Conservation (phyloP, 2,329 filamentous ascomycete genomes). For the Rhexocercosporidium sp. region DNA sequence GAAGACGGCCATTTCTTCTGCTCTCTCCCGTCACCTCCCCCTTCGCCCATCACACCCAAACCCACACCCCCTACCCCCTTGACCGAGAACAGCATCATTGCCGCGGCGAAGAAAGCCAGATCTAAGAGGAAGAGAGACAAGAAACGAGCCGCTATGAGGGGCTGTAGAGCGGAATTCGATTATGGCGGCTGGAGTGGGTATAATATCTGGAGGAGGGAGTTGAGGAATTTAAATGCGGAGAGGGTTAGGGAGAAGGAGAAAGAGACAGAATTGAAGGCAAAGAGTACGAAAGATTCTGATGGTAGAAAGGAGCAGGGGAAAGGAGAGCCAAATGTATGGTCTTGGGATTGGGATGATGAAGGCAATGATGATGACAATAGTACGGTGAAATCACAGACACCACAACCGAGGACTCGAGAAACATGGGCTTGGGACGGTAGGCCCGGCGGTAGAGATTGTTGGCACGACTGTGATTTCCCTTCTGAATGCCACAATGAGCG, state of each 20-base stretch:
- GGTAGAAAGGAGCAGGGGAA: not conserved
- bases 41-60: slow-evolving; percentile 13
- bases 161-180: slow-evolving; percentile 32
- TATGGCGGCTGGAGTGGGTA: slow-evolving; percentile 28
- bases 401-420: too few relatives aligned
- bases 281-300: too few relatives aligned
- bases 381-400: too few relatives aligned
- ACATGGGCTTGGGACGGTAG: not conserved
- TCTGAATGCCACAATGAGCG: slow-evolving; percentile 29
- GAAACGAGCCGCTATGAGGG: not conserved
- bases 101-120: not conserved
- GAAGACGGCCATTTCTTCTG: slow-evolving; percentile 39
- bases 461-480: slow-evolving; percentile 33
- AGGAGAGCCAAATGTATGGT: not conserved
- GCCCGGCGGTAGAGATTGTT: slow-evolving; percentile 24
- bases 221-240: not conserved
- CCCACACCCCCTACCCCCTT: not conserved
- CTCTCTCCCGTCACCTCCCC: slow-evolving; percentile 13
- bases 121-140: slow-evolving; percentile 3
- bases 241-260: not conserved
- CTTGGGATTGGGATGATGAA: not conserved
- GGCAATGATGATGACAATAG: too few relatives aligned
- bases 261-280: not conserved
- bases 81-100: not conserved
- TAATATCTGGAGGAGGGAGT: slow-evolving; percentile 28